Percentiles rank a stretch among this genome's conserved stretches.
These are phyloP conservation scores for Micromonas commoda DNA, from an alignment of 139 green algal genomes.

Conservation along the genomic window DNA sequence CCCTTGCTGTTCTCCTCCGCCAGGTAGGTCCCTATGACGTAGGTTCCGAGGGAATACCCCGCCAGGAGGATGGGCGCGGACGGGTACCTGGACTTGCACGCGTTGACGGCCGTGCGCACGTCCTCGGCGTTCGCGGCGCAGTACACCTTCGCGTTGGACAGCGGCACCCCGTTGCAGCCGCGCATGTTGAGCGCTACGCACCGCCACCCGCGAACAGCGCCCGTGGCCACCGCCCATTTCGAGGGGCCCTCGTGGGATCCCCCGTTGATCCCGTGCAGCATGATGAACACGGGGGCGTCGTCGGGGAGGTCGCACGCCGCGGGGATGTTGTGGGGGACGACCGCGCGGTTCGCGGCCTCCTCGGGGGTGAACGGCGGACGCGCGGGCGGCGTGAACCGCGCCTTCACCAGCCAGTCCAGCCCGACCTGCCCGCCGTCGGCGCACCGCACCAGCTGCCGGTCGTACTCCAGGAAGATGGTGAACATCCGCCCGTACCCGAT, in stretches of 20 bases:
- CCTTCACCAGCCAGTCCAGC: background rate
- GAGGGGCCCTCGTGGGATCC: background rate
- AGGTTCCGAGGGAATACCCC: background rate
- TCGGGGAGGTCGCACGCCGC: background rate
- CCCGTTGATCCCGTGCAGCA: background rate
- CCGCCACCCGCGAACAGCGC: background rate
- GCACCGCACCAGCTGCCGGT: background rate
- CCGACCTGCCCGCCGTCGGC: background rate
- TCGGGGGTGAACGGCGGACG: background rate
- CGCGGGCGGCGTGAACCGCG: background rate
- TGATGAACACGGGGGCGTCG: background rate
- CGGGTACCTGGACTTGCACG: background rate
- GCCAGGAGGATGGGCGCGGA: background rate
- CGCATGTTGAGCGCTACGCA: background rate
- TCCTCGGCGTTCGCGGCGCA: background rate
- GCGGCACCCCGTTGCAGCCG: background rate
- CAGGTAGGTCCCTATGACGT: background rate
- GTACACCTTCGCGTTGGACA: background rate
- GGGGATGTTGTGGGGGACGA: background rate
- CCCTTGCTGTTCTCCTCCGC: background rate
- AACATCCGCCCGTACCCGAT: background rate
- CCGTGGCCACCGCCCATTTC: background rate
- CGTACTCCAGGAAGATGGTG: background rate
- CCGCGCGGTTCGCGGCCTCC: background rate
- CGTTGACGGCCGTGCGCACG: background rate